Percentiles rank a stretch among this genome's conserved stretches.
phyloP scores from a whole-genome alignment of 306 rosid species.

The Medicago truncatula region DNA sequence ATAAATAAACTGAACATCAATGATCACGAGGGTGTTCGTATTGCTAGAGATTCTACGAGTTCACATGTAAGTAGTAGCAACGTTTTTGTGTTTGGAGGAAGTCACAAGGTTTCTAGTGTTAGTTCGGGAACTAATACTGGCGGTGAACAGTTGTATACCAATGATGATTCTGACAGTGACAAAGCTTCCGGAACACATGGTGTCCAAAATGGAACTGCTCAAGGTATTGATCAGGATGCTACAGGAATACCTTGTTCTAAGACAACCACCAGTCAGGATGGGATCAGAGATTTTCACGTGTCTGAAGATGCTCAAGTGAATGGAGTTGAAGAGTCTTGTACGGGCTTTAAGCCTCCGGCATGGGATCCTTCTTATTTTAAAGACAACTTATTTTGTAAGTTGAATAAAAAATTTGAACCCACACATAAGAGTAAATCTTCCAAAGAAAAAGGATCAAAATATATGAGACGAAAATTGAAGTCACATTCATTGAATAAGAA shows the following conservation, averaged over 20 bases:
- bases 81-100: constrained; percentile 48
- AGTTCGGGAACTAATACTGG: constrained; percentile 42
- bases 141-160: constrained; percentile 39
- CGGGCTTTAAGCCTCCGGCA: constrained; percentile 56
- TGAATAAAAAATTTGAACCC: constrained; percentile 46
- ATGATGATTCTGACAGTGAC: constrained; percentile 36
- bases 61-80: constrained; percentile 38
- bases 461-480: constrained; percentile 59
- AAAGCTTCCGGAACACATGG: constrained; percentile 35
- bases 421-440: constrained; percentile 52
- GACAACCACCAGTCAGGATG: constrained; percentile 47
- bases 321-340: constrained; percentile 47
- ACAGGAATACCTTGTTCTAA: constrained; percentile 46
- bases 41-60: constrained; percentile 33
- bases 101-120: constrained; percentile 42
- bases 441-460: constrained; percentile 64
- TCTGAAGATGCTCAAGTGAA: constrained; percentile 46
- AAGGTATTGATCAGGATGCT: constrained; percentile 43
- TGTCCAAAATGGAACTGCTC: constrained; percentile 44
- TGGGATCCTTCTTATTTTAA: constrained; percentile 73
- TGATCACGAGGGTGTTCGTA: constrained; percentile 46
- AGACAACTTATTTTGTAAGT: constrained; percentile 67
- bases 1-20: constrained; percentile 66
- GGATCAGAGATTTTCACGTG: constrained; percentile 31
- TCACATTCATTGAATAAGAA: constrained; percentile 54